Base-by-base conservation (phyloP, 73 alveolate genomes). In the Breviolum minutum region DNA sequence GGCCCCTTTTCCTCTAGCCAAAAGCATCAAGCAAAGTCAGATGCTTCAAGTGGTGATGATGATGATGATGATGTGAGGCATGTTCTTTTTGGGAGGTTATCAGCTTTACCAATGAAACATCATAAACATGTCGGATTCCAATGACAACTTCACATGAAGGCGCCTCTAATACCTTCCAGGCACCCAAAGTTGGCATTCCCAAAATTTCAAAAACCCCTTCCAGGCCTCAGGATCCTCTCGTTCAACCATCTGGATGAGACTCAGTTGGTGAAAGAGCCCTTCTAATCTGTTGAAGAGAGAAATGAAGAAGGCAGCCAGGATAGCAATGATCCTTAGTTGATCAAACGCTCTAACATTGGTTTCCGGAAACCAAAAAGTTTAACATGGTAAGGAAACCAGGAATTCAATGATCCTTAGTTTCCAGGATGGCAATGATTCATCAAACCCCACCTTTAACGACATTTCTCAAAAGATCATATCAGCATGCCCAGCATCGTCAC, bases 221-320 rank as follows among this genome's bases (percentile, higher is more conserved):
- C 54, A 40, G 5, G 54, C 88, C 88, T 80, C 88, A 10, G 54
- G 68, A 63, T 80, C 88, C 54, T 83, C 76, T 7, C 92, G 92
- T 11, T 54, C 73, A 48, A 54, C 16, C 61, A 83, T 71, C 76
- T 83, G 73, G 62, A 83, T 83, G 76, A 83, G 17, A 26, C 76
- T 83, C 12, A 83, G 27, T 12, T 83, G 76, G 73, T 62, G 92
- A 74, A 83, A 83, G 20, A 83, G 66, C 1, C 73, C 73, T 22
- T 83, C 92, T 54, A 83, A 61, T 74, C 92, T 86, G 79, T 63
- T 61, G 63, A 86, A 86, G 63, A 86, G 79, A n/a, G 94, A n/a
- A 30, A 62, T 17, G 63, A 86, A 86, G 80, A 86, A 86, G 71
- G 92, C 92, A 7, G 62, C 76, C 16, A 83, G 73, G 62, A 83